Base-by-base conservation (phyloP, 305 asterid genomes). In the Solanum aculeatissimum region DNA sequence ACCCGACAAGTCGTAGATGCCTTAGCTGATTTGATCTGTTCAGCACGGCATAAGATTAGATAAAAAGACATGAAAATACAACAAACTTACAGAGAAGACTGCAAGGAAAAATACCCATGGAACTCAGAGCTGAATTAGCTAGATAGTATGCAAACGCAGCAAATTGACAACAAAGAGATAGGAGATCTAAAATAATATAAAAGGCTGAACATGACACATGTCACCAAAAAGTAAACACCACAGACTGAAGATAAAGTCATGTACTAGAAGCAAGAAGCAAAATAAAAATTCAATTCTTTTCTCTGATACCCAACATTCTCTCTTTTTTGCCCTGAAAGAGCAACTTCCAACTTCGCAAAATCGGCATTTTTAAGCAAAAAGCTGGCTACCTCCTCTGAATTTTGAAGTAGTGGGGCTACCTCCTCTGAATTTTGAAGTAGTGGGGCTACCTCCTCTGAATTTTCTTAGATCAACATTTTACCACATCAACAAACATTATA, bases 11-110 rank as follows among this genome's bases (percentile, higher is more conserved):
- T 32, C 71, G 89, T 70, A 93, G 93, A 65, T 89, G 86, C 72
- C 80, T 87, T 72, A 92, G 92, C 77, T 75, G 85, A 82, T 85
- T 84, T 40, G 84, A 83, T 68, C 91, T 92, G 93, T 78, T 60
- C 62, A 65, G 74, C 16, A 2, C 15, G 43, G 81, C 45, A 47
- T 40, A 47, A 75, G 43, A 75, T 75, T 25, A 47, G 43, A 75
- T 75, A 27, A 75, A 43, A 7, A 25, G 23, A 47, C 43, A 75
- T 45, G 21, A 86, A 81, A 68, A 35, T 66, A 70, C 3, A 47
- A 40, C 19, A 40, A 19, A 70, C 29, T 70, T n/a, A n/a, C 32
- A n/a, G 32, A 40, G 53, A 69, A 69, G 32, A 38, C 27, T 68
- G 51, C 77, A 70, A 4, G 53, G 19, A 45, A 9, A 19, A 70